These are phyloP conservation scores for Coccomyxa subellipsoidea DNA, from an alignment of 163 green algal species.

Conservation along the genomic window DNA sequence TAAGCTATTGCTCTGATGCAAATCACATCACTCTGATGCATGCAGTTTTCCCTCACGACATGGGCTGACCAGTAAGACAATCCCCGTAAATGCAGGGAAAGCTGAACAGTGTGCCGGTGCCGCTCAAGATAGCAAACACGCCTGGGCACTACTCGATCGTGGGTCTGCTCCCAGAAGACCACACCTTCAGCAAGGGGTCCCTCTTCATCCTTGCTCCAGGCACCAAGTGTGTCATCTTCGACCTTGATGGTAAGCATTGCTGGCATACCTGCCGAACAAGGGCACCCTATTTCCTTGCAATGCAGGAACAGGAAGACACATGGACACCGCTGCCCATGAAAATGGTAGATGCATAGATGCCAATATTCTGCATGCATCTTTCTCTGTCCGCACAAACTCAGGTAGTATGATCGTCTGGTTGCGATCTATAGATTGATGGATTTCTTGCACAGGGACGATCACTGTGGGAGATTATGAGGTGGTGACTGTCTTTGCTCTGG, in stretches of 20 bases:
- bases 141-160: constrained; percentile 38
- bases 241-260: constrained; percentile 44
- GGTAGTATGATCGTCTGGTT: too few species aligned
- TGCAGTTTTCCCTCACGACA: too few species aligned
- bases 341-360: too few species aligned
- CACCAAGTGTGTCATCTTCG: constrained; percentile 47
- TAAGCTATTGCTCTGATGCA: background rate
- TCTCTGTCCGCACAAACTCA: too few species aligned
- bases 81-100: constrained; percentile 8
- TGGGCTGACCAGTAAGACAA: too few species aligned
- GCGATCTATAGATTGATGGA: background rate
- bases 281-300: too few species aligned
- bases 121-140: background rate
- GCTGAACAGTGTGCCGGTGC: constrained; percentile 14
- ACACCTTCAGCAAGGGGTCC: constrained; percentile 37
- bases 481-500: constrained; percentile 36
- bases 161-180: constrained; percentile 41
- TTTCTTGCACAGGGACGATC: constrained; percentile 26
- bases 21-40: too few species aligned
- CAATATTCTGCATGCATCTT: too few species aligned
- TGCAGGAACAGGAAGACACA: too few species aligned
- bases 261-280: too few species aligned
- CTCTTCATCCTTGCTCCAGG: constrained; percentile 39
- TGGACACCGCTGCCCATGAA: too few species aligned
- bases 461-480: constrained; percentile 40